Base-by-base conservation (phyloP, 2,329 filamentous ascomycete species). In the Tolypocladium album region DNA sequence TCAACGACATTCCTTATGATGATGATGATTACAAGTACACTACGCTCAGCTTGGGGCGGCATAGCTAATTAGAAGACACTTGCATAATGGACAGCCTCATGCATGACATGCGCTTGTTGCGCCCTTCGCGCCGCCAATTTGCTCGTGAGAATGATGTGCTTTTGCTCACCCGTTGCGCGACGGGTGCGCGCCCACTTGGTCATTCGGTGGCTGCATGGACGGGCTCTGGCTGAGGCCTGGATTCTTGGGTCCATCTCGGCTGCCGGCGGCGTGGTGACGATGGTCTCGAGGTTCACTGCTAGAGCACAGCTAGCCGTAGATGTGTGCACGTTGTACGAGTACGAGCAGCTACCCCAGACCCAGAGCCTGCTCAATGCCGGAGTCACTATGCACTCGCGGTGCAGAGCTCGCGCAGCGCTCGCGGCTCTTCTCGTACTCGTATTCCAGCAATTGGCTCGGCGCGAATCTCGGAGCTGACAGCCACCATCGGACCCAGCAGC, bases 1-100 rank as follows among this genome's bases (percentile, higher is more conserved):
- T 57, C 43, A 57, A 62, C 43, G 59, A 63, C 61, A 27, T 55
- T 63, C 61, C 57, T 65, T 64, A 62, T 56, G 60, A 62, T 56
- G 52, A 61, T 58, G n/a, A 59, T 31, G n/a, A n/a, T n/a, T n/a
- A n/a, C n/a, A n/a, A n/a, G n/a, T 8, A 40, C 17, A 27, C 7
- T 31, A 34, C 15, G 50, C 50, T 36, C 50, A 20, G 50, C 50
- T 34, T n/a, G 27, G 50, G 6, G 50, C 50, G 5, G 31, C 9
- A 7, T 53, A 4, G 20, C 31, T n/a, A 53, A 36, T 34, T 52
- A 52, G 45, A 50, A 15, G 20, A 45, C 9, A 24, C 27, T 34
- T 34, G 50, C 20, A 53, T 53, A 53, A 53, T 36, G 50, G 27
- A 53, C 31, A 36, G 27, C 13, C 31, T 36, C 20, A n/a, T n/a